Conservation (phyloP, 306 rosid genomes). For the Acacia crassicarpa region DNA sequence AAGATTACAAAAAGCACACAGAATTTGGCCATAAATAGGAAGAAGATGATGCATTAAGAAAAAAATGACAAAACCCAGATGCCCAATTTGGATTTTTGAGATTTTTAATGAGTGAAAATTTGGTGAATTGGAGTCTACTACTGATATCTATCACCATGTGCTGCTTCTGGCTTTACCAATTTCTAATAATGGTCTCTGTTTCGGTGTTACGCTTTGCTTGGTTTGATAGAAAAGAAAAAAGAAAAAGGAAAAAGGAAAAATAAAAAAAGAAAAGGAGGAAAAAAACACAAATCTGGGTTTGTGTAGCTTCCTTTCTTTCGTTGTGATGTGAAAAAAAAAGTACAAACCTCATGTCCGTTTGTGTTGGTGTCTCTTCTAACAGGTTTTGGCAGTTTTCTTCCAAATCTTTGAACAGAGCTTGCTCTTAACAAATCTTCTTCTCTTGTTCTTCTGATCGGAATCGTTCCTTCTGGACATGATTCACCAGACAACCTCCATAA, state of each 20-base stretch:
- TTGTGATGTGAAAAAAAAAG: neutral
- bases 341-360: constrained; percentile 90
- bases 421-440: constrained; percentile 82
- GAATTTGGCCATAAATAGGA: constrained; percentile 27
- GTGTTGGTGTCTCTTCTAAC: constrained; percentile 84
- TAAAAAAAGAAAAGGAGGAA: neutral
- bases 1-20: constrained; percentile 19
- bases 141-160: neutral
- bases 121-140: neutral
- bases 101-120: neutral
- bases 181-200: constrained; percentile 6
- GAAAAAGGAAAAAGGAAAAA: too few relatives aligned
- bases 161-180: neutral
- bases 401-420: constrained; percentile 68
- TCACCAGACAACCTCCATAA: constrained; percentile 72
- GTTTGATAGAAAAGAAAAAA: neutral
- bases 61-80: constrained; percentile 15
- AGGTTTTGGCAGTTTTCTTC: constrained; percentile 64
- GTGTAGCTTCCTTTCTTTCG: neutral
- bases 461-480: constrained; percentile 85
- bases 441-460: constrained; percentile 88
- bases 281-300: neutral
- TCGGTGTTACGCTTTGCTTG: constrained; percentile 4
- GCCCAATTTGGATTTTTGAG: neutral
- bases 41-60: constrained; percentile 20